phyloP scores from a whole-genome alignment of 2,329 filamentous ascomycete species.

The Fusarium sp. region DNA sequence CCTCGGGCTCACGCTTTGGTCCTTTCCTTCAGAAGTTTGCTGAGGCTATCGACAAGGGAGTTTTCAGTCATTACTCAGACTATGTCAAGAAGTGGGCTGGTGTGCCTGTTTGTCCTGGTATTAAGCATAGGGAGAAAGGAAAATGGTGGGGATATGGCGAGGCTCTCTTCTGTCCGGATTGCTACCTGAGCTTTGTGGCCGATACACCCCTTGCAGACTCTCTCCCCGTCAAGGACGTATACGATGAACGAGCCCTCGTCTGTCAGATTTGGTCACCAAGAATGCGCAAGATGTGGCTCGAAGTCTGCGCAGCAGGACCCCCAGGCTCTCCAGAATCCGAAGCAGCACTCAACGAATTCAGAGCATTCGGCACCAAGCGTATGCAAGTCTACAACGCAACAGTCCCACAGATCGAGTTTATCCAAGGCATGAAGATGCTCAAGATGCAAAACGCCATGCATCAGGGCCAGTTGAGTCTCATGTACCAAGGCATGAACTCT shows the following conservation, averaged over 20 bases:
- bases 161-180: slow-evolving; percentile 51
- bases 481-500: slow-evolving; percentile 50
- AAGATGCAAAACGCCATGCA: slow-evolving; percentile 51
- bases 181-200: slow-evolving; percentile 48
- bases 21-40: slow-evolving; percentile 44
- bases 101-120: slow-evolving; percentile 46
- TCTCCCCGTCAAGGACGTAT: slow-evolving; percentile 42
- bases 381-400: slow-evolving; percentile 48
- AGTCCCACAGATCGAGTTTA: slow-evolving; percentile 46
- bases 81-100: slow-evolving; percentile 47
- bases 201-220: slow-evolving; percentile 43
- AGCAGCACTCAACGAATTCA: slow-evolving; percentile 43
- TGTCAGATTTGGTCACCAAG: slow-evolving; percentile 55
- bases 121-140: slow-evolving; percentile 39
- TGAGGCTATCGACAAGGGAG: slow-evolving; percentile 49
- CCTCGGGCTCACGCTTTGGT: slow-evolving; percentile 40
- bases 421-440: slow-evolving; percentile 46
- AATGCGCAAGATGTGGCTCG: slow-evolving; percentile 53
- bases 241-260: slow-evolving; percentile 44
- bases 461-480: slow-evolving; percentile 48
- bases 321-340: slow-evolving; percentile 44
- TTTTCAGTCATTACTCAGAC: slow-evolving; percentile 47
- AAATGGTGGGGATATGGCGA: slow-evolving; percentile 53
- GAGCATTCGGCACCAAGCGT: slow-evolving; percentile 42
- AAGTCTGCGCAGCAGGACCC: slow-evolving; percentile 44